Conservation (phyloP, 108 stramenopile genomes). For the Parmales sp. region DNA sequence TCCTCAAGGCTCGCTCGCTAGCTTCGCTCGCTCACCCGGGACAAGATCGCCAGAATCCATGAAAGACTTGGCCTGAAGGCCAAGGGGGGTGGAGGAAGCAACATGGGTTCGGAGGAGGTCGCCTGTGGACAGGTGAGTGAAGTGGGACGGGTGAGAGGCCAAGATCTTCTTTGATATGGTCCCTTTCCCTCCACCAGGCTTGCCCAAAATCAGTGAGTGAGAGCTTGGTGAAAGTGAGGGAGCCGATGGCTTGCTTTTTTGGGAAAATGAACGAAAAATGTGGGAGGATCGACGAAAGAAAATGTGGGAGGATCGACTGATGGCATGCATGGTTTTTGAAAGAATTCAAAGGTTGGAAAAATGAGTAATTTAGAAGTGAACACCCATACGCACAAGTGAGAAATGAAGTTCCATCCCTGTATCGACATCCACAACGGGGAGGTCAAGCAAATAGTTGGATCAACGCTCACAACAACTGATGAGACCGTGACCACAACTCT, state of each 20-base stretch:
- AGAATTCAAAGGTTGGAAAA: no score
- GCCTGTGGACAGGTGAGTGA: conserved; percentile 86
- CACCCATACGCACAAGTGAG: no score
- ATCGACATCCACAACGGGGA: conserved; percentile 92
- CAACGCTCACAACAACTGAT: conserved; percentile 47
- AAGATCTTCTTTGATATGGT: conserved; percentile 53
- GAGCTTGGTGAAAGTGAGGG: no score
- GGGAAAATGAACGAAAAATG: no score
- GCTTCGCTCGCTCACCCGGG: no score
- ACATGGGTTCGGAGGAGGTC: conserved; percentile 90
- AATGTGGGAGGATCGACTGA: no score
- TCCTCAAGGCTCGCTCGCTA: no score
- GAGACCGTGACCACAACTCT: conserved; percentile 19
- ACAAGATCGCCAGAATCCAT: conserved; percentile 80
- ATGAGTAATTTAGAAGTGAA: no score
- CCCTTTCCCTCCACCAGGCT: conserved; percentile 95
- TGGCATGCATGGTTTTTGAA: no score
- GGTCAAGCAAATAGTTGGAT: conserved; percentile 98
- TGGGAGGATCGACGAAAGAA: no score
- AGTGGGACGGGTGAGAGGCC: conserved; percentile 41
- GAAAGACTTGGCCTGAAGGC: conserved; percentile 70
- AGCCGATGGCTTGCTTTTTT: no score
- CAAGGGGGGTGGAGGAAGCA: conserved; percentile 57
- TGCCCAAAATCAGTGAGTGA: conserved; percentile 59
- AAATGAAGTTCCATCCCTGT: conserved; percentile 95